Base-by-base conservation (phyloP, 2,329 filamentous ascomycete genomes). In the Fonsecaea monophora region DNA sequence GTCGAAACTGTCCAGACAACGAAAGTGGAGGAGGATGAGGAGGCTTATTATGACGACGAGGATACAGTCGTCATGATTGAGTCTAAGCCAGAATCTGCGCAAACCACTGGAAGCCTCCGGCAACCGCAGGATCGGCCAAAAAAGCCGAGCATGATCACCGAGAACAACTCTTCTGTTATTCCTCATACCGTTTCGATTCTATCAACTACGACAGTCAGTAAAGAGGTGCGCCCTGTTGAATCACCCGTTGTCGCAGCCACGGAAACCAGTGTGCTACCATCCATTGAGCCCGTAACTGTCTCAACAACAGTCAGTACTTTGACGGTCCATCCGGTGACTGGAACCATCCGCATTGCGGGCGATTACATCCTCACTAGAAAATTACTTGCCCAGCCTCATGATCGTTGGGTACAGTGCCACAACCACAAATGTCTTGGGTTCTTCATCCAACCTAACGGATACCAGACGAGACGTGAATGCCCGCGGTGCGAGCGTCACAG, bases 401-500 rank as follows among this genome's bases (percentile, higher is more conserved):
- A 92, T 83, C 75, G 86, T 64, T 98, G 94, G 94, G 91, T 96
- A 53, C 87, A 92, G 69, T 99, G 95, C 80, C 91, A 88, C 60
- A 92, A 91, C 32, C 53, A 66, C 7, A 67, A 62, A 53, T 99
- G 95, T 80, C 86, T 87, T 58, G 85, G 85, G 0, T 87, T 89
- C 67, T 99, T 98, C 76, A 90, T 98, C 5, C 94, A 98, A 77
- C 85, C 88, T 48, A 91, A 98, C 70, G 92, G 92, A 0, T 97
- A 96, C 77, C 90, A 89, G 71, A 97, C 94, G 0, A 88, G 90
- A 60, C 89, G 90, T 57, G 90, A 92, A 15, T 99, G 95, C 77
- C 94, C 92, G 3, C 88, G 95, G 6, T 99, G 95, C 78, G 95
- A 99, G 80, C 87, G 95, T 0, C 95, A 99, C 76, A 96, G 92